Percentiles rank a stretch among this genome's conserved stretches.
These are phyloP conservation scores for Lactifluus hygrophoroides DNA, from an alignment of 768 basidiomycete genomes.

Conservation along the genomic window DNA sequence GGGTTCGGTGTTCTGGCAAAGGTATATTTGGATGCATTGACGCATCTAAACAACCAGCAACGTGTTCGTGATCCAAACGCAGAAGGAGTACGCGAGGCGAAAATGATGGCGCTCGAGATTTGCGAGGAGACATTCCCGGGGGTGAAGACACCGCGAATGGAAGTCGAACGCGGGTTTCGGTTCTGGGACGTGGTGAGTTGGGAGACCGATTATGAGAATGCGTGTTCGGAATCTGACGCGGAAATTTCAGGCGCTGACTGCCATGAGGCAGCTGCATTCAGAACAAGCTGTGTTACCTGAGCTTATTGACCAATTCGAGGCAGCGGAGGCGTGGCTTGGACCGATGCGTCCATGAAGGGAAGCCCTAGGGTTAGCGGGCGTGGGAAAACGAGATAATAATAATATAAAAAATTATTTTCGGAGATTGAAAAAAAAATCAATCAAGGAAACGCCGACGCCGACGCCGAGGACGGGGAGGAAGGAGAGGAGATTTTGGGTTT, in stretches of 20 bases:
- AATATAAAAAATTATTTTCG: neutral
- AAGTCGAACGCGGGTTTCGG: constrained; percentile 93
- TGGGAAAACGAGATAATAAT: neutral
- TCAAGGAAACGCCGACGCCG: constrained; percentile 10
- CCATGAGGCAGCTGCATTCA: constrained; percentile 82
- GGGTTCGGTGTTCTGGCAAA: constrained; percentile 97
- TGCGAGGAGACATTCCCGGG: constrained; percentile 93
- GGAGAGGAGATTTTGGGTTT: too few species aligned
- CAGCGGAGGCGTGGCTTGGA: constrained; percentile 87
- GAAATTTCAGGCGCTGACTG: constrained; percentile 58
- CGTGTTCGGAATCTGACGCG: constrained; percentile 13
- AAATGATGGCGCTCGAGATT: constrained; percentile 79
- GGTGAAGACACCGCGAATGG: constrained; percentile 76
- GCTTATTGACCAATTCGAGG: constrained; percentile 92
- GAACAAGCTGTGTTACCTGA: constrained; percentile 76
- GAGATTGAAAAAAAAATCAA: neutral
- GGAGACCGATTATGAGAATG: constrained; percentile 13
- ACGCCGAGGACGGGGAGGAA: too few species aligned
- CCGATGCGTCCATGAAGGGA: constrained; percentile 74
- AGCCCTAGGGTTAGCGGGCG: constrained; percentile 1
- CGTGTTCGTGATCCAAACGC: constrained; percentile 70
- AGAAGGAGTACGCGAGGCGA: constrained; percentile 74
- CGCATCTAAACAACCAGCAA: constrained; percentile 74
- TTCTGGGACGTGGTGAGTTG: constrained; percentile 95
- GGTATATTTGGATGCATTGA: constrained; percentile 90